phyloP scores from a whole-genome alignment of 2,329 filamentous ascomycete species.

The Hypoxylon sp. region DNA sequence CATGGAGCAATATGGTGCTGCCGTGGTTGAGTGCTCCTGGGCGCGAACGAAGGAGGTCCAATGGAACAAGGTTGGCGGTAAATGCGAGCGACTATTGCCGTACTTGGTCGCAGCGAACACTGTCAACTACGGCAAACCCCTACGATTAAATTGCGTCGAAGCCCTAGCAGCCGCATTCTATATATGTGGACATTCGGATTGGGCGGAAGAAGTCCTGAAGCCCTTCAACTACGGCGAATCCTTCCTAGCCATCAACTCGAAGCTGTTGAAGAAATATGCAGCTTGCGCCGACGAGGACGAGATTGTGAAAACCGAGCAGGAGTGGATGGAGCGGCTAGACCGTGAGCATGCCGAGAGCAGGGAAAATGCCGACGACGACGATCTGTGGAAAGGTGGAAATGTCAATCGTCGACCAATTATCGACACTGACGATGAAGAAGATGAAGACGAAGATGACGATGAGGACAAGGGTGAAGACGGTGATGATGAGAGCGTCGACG shows the following conservation, averaged over 20 bases:
- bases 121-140: slow-evolving; percentile 97
- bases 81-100: slow-evolving; percentile 89
- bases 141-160: slow-evolving; percentile 95
- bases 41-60: slow-evolving; percentile 91
- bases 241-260: slow-evolving; percentile 91
- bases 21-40: slow-evolving; percentile 98
- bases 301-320: slow-evolving; percentile 85
- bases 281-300: slow-evolving; percentile 84
- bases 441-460: slow-evolving; percentile 61
- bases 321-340: slow-evolving; percentile 91
- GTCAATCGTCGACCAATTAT: slow-evolving; percentile 74
- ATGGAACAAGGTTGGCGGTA: slow-evolving; percentile 90
- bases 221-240: slow-evolving; percentile 90
- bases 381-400: slow-evolving; percentile 93
- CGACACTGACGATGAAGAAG: slow-evolving; percentile 64
- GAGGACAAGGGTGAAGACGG: slow-evolving; percentile 60
- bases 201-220: slow-evolving; percentile 85
- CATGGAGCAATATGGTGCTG: slow-evolving; percentile 89
- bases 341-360: slow-evolving; percentile 87
- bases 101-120: slow-evolving; percentile 97
- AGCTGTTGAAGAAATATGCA: slow-evolving; percentile 85
- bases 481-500: slow-evolving; percentile 62
- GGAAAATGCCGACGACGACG: slow-evolving; percentile 73
- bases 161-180: slow-evolving; percentile 91
- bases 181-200: slow-evolving; percentile 92